Conservation (phyloP, 768 basidiomycete genomes). For the Suillus weaverae region DNA sequence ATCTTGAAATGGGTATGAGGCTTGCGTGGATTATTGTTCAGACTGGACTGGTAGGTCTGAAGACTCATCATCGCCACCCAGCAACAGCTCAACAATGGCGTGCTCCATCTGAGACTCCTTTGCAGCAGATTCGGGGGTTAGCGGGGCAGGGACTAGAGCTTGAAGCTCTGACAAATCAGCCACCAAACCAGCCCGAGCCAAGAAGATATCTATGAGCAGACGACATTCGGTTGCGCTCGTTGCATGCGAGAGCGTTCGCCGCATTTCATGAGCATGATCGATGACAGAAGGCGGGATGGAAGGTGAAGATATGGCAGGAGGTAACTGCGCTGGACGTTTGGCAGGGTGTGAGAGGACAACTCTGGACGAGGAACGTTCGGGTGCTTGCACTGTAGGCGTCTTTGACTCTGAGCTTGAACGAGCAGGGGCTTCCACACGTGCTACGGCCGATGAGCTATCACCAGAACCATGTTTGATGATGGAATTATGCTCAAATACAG, state of each 20-base stretch:
- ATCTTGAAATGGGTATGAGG: not conserved
- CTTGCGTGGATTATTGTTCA: not conserved
- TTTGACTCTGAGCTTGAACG: slow-evolving; percentile 8
- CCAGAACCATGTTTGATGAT: not conserved
- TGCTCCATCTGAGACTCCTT: slow-evolving; percentile 39
- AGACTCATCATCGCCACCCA: slow-evolving; percentile 24
- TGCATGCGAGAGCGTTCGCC: slow-evolving; percentile 63
- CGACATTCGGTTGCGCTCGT: slow-evolving; percentile 82
- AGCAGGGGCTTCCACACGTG: not conserved
- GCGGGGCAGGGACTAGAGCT: slow-evolving; percentile 34
- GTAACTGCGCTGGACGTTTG: slow-evolving; percentile 18
- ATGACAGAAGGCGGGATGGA: slow-evolving; percentile 33
- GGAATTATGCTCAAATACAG: slow-evolving; percentile 8
- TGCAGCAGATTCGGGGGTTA: slow-evolving; percentile 33
- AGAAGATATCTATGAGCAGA: slow-evolving; percentile 79
- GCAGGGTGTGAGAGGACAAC: slow-evolving; percentile 5
- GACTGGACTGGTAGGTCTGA: not conserved
- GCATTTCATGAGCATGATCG: slow-evolving; percentile 62
- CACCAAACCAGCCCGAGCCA: slow-evolving; percentile 57
- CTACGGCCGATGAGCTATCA: not conserved
- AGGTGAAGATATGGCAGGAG: slow-evolving; percentile 19
- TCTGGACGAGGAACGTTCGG: slow-evolving; percentile 20
- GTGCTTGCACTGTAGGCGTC: not conserved
- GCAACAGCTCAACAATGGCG: slow-evolving; percentile 50
- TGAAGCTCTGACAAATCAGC: slow-evolving; percentile 30